These are phyloP conservation scores for Xerocomellus amylosporus DNA, from an alignment of 768 basidiomycete genomes.

Conservation along the genomic window DNA sequence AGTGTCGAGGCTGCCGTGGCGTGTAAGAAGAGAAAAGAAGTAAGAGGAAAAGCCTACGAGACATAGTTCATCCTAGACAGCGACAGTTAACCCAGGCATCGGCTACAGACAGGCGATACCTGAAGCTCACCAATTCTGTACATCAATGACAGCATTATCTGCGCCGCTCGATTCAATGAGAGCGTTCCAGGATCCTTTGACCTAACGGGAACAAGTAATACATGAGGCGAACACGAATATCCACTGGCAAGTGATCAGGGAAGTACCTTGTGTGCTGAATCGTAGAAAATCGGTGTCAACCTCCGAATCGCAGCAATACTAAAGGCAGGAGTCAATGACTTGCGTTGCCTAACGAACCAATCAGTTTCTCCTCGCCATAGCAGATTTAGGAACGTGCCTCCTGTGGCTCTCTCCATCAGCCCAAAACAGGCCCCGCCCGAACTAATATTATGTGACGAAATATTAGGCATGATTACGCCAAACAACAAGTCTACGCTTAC, in stretches of 20 bases:
- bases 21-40: neutral
- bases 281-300: neutral
- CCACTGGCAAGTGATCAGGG: neutral
- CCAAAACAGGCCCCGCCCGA: constrained; percentile 31
- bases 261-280: constrained; percentile 23
- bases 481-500: too few relatives aligned
- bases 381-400: constrained; percentile 17
- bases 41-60: constrained; percentile 21
- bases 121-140: constrained; percentile 32
- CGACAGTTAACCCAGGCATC: neutral
- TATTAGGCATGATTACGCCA: too few relatives aligned
- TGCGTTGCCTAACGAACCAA: neutral
- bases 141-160: constrained; percentile 35
- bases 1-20: constrained; percentile 44
- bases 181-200: constrained; percentile 31
- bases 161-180: constrained; percentile 24
- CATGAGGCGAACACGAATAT: neutral
- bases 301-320: neutral
- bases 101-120: too few relatives aligned
- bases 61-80: constrained; percentile 33
- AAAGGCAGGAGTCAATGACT: neutral
- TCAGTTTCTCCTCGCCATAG: neutral
- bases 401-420: neutral
- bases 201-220: constrained; percentile 13
- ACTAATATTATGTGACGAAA: neutral